Conservation (phyloP, 2,329 filamentous ascomycete species). For the Xylariales sp. region DNA sequence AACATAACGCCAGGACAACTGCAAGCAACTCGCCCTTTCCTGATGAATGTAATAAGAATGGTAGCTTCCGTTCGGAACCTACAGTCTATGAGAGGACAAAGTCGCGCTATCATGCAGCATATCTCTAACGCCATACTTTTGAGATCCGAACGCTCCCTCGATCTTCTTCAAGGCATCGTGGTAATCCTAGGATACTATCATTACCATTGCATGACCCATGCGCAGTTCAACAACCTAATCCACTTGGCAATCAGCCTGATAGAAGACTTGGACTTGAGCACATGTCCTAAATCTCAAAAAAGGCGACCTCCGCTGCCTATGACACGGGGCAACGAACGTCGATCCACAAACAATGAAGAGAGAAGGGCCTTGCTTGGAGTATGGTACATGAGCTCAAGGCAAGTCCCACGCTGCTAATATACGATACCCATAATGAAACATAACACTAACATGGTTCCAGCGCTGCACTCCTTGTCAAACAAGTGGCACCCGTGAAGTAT, state of each 20-base stretch:
- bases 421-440: neutral
- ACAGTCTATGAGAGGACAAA: slow-evolving; percentile 1
- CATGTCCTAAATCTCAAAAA: slow-evolving; percentile 1
- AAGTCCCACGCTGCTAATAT: neutral
- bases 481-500: neutral
- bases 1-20: neutral
- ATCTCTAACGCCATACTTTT: neutral
- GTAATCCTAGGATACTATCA: slow-evolving; percentile 22
- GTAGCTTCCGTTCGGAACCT: slow-evolving; percentile 1
- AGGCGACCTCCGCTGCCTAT: neutral
- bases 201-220: slow-evolving; percentile 2
- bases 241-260: slow-evolving; percentile 1
- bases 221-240: slow-evolving; percentile 3
- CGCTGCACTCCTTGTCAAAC: neutral
- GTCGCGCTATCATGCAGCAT: slow-evolving; percentile 1
- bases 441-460: neutral
- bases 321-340: neutral
- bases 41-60: slow-evolving; percentile 1
- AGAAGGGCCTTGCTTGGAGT: slow-evolving; percentile 1
- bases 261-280: slow-evolving; percentile 1
- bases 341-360: slow-evolving; percentile 2
- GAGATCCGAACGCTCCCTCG: slow-evolving; percentile 43
- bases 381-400: slow-evolving; percentile 3
- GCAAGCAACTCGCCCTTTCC: neutral
- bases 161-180: slow-evolving; percentile 52